Evolutionary conservation across 2,329 filamentous ascomycete genomes (phyloP).

Genomic region (Pestalotiopsis sp.): DNA sequence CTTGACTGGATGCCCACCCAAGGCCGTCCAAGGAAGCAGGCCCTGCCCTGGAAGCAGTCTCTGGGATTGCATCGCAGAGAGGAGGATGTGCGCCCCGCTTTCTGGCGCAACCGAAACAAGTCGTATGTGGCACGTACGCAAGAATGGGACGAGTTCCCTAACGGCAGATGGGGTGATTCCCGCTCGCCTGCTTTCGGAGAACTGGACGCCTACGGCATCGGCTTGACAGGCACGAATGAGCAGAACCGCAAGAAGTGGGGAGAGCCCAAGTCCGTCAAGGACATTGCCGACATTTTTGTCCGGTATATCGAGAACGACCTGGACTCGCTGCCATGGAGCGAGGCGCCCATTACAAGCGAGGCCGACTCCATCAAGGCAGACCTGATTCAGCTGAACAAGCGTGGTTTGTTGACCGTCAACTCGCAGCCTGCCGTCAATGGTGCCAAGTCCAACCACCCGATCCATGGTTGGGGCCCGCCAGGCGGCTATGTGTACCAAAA

Average conservation of each 20-base stretch:
- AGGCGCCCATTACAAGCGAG: conserved; percentile 82
- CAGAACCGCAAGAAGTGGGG: conserved; percentile 96
- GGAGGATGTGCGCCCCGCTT: conserved; percentile 96
- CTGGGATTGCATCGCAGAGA: conserved; percentile 85
- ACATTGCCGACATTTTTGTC: conserved; percentile 83
- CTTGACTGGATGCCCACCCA: conserved; percentile 78
- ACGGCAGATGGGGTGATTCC: conserved; percentile 97
- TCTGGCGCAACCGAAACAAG: conserved; percentile 97
- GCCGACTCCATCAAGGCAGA: conserved; percentile 77
- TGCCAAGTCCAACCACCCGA: conserved; percentile 81
- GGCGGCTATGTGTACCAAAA: conserved; percentile 99
- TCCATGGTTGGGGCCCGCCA: conserved; percentile 91
- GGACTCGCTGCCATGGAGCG: conserved; percentile 89
- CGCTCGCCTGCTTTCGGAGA: conserved; percentile 95
- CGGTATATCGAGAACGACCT: conserved; percentile 82
- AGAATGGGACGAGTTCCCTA: conserved; percentile 99
- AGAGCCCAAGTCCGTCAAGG: conserved; percentile 75
- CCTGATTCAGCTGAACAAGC: conserved; percentile 80
- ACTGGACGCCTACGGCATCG: conserved; percentile 91
- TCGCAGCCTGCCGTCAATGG: conserved; percentile 95
- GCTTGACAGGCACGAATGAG: conserved; percentile 92
- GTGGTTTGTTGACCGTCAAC: conserved; percentile 93
- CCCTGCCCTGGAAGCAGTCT: conserved; percentile 96
- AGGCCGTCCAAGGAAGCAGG: conserved; percentile 79
- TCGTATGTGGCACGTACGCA: conserved; percentile 95